Base-by-base conservation (phyloP, 139 green algal genomes). In the Mychonastes homosphaera region DNA sequence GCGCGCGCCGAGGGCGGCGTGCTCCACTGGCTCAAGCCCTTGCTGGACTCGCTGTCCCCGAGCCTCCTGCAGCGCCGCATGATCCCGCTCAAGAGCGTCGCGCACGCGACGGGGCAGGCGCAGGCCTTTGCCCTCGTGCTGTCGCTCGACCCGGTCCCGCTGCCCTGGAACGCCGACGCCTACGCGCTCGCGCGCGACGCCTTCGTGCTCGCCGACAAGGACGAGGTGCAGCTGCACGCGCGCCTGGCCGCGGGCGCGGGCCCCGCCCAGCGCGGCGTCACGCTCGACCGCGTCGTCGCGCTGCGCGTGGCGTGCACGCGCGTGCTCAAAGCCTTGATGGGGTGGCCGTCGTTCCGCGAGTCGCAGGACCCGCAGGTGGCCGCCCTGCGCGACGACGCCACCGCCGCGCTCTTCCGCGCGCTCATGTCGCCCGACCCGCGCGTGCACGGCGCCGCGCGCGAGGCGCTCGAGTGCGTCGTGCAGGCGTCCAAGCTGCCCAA, bases 301-400 rank as follows among this genome's bases (percentile, higher is more conserved):
- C 67, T 95, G 66, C 71, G 82, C 12, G 72, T 77, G 28, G 71
- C 75, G 2, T 92, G 80, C 74, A 76, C 96, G 46, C 65, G 90
- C 43, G 74, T 96, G 36, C 67, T 96, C 53, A 77, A 67, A 19
- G 82, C 77, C 3, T 69, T 81, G 7, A 70, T 94, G 64, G 67
- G 62, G 13, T 86, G 77, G 82, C 56, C 74, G 21, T 62, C 77
- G 8, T 87, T 94, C 61, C 74, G 83, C 48, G 62, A 53, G 0
- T 45, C 38, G 12, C 38, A 40, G 36, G 45, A 64, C 28, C 33
- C 28, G 21, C 58, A 73, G 53, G 58, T 63, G 18, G 49, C 53
- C 24, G 27, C 63, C 3, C 60, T 90, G 58, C 72, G 80, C 6
- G 61, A 80, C 18, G 52, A 70, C 10, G 75, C 86, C 53, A 85